Conservation (phyloP, 768 basidiomycete genomes). For the Sarcodon aspratus region DNA sequence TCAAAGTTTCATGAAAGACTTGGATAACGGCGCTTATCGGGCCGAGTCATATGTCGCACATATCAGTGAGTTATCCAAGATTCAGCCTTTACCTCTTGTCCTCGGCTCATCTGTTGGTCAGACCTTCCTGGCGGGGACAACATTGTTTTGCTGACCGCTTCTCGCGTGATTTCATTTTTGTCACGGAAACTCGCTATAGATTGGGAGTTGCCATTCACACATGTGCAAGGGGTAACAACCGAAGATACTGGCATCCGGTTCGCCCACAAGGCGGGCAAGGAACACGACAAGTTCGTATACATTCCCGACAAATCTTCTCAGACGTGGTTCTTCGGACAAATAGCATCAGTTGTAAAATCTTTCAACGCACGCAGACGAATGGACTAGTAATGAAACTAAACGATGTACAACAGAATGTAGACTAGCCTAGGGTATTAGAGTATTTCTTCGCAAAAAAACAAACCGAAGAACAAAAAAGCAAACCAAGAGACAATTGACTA, state of each 20-base stretch:
- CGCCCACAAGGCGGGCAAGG: conserved; percentile 66
- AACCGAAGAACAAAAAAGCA: too few species aligned
- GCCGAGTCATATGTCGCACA: conserved; percentile 86
- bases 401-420: conserved; percentile 2
- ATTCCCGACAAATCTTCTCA: conserved; percentile 68
- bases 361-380: conserved; percentile 69
- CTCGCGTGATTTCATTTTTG: conserved; percentile 74
- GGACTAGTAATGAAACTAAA: conserved; percentile 27
- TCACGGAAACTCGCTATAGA: conserved; percentile 74
- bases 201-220: conserved; percentile 86
- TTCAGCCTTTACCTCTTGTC: not conserved
- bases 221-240: conserved; percentile 78
- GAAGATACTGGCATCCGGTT: conserved; percentile 89
- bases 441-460: too few species aligned
- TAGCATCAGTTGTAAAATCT: conserved; percentile 64
- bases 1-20: conserved; percentile 94
- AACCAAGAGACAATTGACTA: too few species aligned
- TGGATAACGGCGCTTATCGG: conserved; percentile 82
- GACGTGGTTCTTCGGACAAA: conserved; percentile 72
- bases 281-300: conserved; percentile 65
- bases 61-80: conserved; percentile 44
- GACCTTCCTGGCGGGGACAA: conserved; percentile 75
- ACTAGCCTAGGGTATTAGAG: not conserved
- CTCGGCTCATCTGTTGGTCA: conserved; percentile 15
- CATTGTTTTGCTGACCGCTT: conserved; percentile 68